These are phyloP conservation scores for Alloteropsis angusta DNA, from an alignment of 202 grass and related monocot genomes.

Conservation along the genomic window DNA sequence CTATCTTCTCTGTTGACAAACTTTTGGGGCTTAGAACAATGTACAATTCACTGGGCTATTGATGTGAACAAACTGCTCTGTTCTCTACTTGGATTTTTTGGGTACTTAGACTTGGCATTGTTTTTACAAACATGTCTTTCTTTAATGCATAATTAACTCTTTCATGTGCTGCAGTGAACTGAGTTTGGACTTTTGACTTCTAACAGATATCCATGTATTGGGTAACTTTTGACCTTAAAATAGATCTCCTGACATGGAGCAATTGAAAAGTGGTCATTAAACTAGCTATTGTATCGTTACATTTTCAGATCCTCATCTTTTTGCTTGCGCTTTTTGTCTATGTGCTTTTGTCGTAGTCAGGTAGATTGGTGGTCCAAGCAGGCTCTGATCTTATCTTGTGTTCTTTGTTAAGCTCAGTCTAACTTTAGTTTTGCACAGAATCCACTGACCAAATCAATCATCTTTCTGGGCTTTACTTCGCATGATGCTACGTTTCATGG, in stretches of 20 bases:
- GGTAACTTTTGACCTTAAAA: neutral
- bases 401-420: neutral
- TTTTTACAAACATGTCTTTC: neutral
- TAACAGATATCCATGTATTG: neutral
- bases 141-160: neutral
- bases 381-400: neutral
- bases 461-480: neutral
- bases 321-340: neutral
- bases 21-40: neutral
- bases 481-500: neutral
- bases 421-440: neutral
- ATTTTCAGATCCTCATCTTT: neutral
- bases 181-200: neutral
- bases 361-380: neutral
- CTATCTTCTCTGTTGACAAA: constrained; percentile 52
- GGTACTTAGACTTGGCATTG: neutral
- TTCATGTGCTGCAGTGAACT: neutral
- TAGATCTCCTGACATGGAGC: neutral
- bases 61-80: neutral
- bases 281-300: neutral
- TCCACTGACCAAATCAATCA: neutral
- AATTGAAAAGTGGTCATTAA: neutral
- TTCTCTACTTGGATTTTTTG: neutral
- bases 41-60: neutral
- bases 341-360: neutral